Conservation (phyloP, 2,329 filamentous ascomycete species). For the Trichoderma afroharzianum region DNA sequence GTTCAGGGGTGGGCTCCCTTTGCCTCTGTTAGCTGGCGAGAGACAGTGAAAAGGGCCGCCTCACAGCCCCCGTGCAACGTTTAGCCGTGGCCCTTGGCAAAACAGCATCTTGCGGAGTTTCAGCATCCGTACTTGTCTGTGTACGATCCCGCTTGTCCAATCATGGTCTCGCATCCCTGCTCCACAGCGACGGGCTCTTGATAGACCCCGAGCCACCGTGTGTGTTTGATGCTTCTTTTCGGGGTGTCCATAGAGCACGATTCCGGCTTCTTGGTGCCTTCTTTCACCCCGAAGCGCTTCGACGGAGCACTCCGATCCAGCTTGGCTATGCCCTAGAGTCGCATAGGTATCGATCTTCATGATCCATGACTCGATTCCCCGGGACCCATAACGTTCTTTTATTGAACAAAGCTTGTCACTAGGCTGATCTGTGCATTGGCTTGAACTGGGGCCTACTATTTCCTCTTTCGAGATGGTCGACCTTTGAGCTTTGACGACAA, state of each 20-base stretch:
- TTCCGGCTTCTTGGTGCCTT: not conserved
- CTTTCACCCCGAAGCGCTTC: not conserved
- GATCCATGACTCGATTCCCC: conserved; percentile 1
- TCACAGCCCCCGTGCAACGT: not conserved
- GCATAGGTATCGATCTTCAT: not conserved
- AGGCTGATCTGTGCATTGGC: not conserved
- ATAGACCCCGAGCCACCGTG: not conserved
- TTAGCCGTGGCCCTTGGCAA: not conserved
- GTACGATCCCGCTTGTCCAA: conserved; percentile 7
- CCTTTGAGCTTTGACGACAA: not conserved
- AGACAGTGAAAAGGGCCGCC: not conserved
- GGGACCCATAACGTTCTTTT: not conserved
- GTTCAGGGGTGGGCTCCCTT: not conserved
- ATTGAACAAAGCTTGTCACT: conserved; percentile 2
- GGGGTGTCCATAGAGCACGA: not conserved
- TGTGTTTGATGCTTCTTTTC: not conserved
- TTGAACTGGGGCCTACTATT: not conserved
- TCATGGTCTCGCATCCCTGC: not conserved
- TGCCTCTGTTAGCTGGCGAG: not conserved
- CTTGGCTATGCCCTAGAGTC: not conserved
- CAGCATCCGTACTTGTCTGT: not conserved
- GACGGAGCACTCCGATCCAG: not conserved
- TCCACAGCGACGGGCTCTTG: not conserved
- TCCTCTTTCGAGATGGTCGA: not conserved
- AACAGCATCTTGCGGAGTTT: conserved; percentile 1